Conservation (phyloP, 1,284 basidiomycete genomes). For the Ustilago xerochloae region DNA sequence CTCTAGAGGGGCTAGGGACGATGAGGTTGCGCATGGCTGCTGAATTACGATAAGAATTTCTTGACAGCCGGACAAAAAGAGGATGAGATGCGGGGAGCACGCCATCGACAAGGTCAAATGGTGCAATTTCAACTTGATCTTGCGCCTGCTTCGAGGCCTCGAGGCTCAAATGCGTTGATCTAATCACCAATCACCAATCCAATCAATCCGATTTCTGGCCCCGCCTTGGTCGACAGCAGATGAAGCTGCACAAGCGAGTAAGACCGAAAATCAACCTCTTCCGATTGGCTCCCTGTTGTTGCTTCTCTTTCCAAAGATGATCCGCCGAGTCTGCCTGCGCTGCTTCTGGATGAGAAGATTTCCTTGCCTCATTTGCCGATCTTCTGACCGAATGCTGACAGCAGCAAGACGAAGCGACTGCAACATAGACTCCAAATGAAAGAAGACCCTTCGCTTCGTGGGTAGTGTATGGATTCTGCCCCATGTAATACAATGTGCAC, state of each 20-base stretch:
- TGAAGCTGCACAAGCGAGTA: too few relatives aligned
- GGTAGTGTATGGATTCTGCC: too few relatives aligned
- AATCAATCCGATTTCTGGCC: neutral
- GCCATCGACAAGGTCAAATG: constrained; percentile 26
- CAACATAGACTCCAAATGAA: too few relatives aligned
- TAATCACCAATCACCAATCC: constrained; percentile 14
- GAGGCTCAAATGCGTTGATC: constrained; percentile 16
- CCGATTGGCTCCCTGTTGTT: constrained; percentile 12
- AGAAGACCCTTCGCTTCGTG: neutral
- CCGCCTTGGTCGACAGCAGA: too few relatives aligned
- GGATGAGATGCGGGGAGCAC: constrained; percentile 28
- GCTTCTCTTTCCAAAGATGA: too few relatives aligned
- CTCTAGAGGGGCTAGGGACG: constrained; percentile 31
- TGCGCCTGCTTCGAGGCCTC: neutral
- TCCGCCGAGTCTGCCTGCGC: too few relatives aligned
- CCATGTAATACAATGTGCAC: neutral
- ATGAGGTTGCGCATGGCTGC: neutral
- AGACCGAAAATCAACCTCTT: constrained; percentile 13
- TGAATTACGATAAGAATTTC: constrained; percentile 8
- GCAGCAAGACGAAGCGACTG: neutral
- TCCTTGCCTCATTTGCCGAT: neutral
- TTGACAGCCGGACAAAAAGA: neutral
- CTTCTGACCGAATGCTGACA: neutral
- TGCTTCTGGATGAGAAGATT: too few relatives aligned
- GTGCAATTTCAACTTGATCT: constrained; percentile 27